These are phyloP conservation scores for Nannizziopsis arthrosporioides DNA, from an alignment of 2,329 filamentous ascomycete genomes.

Conservation along the genomic window DNA sequence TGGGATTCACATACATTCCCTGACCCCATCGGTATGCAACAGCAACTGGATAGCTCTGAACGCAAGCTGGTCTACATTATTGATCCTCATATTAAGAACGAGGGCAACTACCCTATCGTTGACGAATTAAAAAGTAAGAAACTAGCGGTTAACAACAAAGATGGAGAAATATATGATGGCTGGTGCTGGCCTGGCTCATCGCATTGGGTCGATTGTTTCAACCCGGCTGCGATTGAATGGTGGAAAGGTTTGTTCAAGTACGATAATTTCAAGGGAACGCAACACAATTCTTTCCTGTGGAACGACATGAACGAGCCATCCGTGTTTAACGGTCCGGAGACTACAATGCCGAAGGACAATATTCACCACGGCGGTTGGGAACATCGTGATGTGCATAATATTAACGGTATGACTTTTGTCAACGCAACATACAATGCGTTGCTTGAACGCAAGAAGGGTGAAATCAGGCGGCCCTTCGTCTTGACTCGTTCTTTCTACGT, in stretches of 20 bases:
- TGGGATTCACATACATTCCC: slow-evolving; percentile 86
- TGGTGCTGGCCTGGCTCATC: slow-evolving; percentile 99
- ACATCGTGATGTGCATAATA: slow-evolving; percentile 89
- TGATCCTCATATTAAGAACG: slow-evolving; percentile 95
- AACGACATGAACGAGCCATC: slow-evolving; percentile 99
- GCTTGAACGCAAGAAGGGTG: slow-evolving; percentile 72
- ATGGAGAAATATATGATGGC: slow-evolving; percentile 77
- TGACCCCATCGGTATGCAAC: slow-evolving; percentile 74
- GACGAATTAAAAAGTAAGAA: slow-evolving; percentile 75
- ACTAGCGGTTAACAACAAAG: slow-evolving; percentile 79
- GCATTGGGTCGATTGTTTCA: slow-evolving; percentile 93
- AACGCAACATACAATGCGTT: slow-evolving; percentile 87
- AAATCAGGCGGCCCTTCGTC: slow-evolving; percentile 75
- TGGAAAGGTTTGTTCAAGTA: slow-evolving; percentile 86
- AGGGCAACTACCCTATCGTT: slow-evolving; percentile 61
- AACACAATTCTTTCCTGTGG: slow-evolving; percentile 86
- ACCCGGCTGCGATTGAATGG: slow-evolving; percentile 81
- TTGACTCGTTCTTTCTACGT: slow-evolving; percentile 87
- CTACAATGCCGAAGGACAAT: slow-evolving; percentile 98
- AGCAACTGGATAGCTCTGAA: slow-evolving; percentile 73
- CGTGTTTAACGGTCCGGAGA: slow-evolving; percentile 96
- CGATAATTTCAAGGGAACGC: slow-evolving; percentile 72
- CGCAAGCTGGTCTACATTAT: slow-evolving; percentile 90
- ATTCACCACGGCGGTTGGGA: slow-evolving; percentile 86
- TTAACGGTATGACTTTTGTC: slow-evolving; percentile 90